Evolutionary conservation across 2,329 filamentous ascomycete genomes (phyloP), one percentile per base, ranked within the genome.

Genomic region (Cryphonectria nitschkei): DNA sequence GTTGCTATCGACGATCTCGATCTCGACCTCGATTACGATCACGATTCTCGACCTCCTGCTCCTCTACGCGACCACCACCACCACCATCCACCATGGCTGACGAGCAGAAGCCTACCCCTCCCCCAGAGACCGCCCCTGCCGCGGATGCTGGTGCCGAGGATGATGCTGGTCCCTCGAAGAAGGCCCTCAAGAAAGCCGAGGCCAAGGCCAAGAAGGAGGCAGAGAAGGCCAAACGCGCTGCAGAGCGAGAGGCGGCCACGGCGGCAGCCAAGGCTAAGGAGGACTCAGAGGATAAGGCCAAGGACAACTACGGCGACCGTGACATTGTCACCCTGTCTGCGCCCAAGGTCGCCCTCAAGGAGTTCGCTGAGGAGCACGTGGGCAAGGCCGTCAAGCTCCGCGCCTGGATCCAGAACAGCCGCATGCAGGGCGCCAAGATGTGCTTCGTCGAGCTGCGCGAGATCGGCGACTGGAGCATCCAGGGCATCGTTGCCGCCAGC

Each of bases 371-470:
- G 65, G 83, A 87, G 68, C 83, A 92, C 79, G 82, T 90, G 61
- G 92, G 89, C 76, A 90, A 93, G 83, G 88, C 89, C 41, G 87
- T 98, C 75, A 90, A 89, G 61, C 86, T 98, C 77, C 88, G 94
- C 52, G 93, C 89, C 41, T 93, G 93, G 85, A 87, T 98, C 54
- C 93, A 97, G 80, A 98, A 97, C 84, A 89, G 92, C 43, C 89
- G 95, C 75, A 90, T 92, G 76, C 95, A 98, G 84, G 91, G 92
- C 72, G 94, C 94, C 75, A 97, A 97, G 85, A 92, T 98, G 84
- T 92, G 90, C 58, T 98, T 98, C 83, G 83, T 98, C 76, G 94
- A 96, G 83, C 86, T 98, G 76, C 88, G 93, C 74, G 88, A 94
- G 81, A 90, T 93, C 80, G 85, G 87, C 72, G 87, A 90, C 77